Conservation (phyloP, 2,329 filamentous ascomycete genomes). For the Aspergillus niger region DNA sequence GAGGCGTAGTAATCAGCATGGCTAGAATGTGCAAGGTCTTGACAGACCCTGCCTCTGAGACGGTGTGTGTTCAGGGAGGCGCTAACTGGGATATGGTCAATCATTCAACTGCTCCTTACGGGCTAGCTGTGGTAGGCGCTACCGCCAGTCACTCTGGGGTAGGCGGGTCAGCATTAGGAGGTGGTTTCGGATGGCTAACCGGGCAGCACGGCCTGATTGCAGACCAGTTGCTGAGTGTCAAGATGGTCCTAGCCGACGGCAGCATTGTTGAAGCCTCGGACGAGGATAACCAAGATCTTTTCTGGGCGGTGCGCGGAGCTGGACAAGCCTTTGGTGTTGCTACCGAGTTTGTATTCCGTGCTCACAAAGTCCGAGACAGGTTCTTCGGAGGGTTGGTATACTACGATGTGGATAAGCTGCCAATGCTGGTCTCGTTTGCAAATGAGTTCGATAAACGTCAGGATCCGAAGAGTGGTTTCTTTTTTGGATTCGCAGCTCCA, state of each 20-base stretch:
- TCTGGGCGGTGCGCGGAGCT: conserved; percentile 49
- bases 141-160: not conserved
- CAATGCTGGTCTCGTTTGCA: conserved; percentile 12
- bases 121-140: not conserved
- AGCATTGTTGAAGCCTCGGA: conserved; percentile 39
- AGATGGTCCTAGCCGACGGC: conserved; percentile 28
- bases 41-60: conserved; percentile 50
- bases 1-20: conserved; percentile 60
- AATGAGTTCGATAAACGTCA: conserved; percentile 13
- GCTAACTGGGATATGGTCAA: conserved; percentile 52
- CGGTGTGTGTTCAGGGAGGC: conserved; percentile 55
- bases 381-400: conserved; percentile 11
- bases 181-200: not conserved
- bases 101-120: not conserved
- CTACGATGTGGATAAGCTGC: conserved; percentile 5
- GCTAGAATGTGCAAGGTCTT: conserved; percentile 52
- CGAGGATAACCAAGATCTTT: conserved; percentile 49
- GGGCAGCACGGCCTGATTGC: not conserved
- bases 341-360: conserved; percentile 40
- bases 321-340: conserved; percentile 48
- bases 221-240: not conserved
- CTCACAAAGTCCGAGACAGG: conserved; percentile 1
- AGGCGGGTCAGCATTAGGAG: not conserved
- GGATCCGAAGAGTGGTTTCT: conserved; percentile 12
- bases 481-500: conserved; percentile 13